Base-by-base conservation (phyloP, 2,329 filamentous ascomycete species). In the Blumeria graminis region DNA sequence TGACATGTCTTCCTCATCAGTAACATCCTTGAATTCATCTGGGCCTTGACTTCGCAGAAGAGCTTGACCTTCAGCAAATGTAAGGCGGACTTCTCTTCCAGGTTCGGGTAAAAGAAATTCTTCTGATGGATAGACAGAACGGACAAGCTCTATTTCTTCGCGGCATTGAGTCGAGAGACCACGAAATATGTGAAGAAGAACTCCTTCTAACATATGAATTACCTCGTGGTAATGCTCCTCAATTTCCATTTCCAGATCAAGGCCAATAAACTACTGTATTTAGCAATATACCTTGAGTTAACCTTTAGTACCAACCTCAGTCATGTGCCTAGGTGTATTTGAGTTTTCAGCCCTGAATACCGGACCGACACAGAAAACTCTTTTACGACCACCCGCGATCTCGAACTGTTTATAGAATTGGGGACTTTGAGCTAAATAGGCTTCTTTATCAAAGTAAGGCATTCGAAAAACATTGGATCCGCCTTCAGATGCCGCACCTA, bases 181-280 rank as follows among this genome's bases (percentile, higher is more conserved):
- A 50, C 80, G 78, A 76, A 92, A 89, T 65, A 92, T 90, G 71
- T 80, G 73, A 36, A 90, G 72, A 63, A 92, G 78, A 55, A 89
- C 78, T 51, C 77, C 77, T 68, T 89, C 84, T 11, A 92, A 74
- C 63, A 84, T 76, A 60, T 78, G 69, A 61, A 81, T 73, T 55
- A 89, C 85, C 68, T 92, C 86, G 61, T 78, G 74, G 70, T 92
- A 92, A 67, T 79, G 71, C 58, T 89, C 76, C 64, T 86, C 76
- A 67, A 92, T 89, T 65, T 87, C 85, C 85, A 90, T 92, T 68
- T 92, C 86, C 66, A 92, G 66, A 84, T 93, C 86, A 55, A 93
- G 82, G 64, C 86, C 86, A 5, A 82, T 89, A 69, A 92, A 93
- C 74, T 78, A 60, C 18, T 14, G 18, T 46, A 35, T 9, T 58